phyloP scores from a whole-genome alignment of 164 flowering plant genomes.

The Hamamelis virginiana region DNA sequence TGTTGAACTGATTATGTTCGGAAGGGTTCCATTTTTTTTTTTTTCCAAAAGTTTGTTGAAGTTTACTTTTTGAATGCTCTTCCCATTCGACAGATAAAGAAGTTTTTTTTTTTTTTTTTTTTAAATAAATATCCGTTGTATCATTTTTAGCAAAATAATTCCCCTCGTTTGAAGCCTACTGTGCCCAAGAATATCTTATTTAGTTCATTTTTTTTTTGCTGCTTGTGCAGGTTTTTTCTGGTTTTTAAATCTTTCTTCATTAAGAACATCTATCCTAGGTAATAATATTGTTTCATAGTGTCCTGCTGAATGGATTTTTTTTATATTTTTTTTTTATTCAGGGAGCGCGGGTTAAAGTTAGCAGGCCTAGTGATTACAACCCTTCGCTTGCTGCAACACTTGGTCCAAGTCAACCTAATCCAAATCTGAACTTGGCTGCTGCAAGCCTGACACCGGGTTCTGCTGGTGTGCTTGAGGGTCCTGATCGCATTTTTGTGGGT shows the following conservation, averaged over 20 bases:
- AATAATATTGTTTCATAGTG: neutral
- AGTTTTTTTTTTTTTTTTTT: too few species aligned
- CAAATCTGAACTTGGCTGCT: slow-evolving; percentile 84
- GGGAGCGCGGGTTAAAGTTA: slow-evolving; percentile 98
- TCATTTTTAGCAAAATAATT: too few species aligned
- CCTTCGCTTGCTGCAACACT: slow-evolving; percentile 97
- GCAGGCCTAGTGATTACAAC: slow-evolving; percentile 98
- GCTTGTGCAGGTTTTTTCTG: too few species aligned
- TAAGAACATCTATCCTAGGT: neutral
- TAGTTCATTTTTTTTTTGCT: too few species aligned
- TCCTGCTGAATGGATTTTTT: too few species aligned
- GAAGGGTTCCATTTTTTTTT: neutral
- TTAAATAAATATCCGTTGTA: too few species aligned
- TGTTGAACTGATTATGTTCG: neutral
- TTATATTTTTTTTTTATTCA: slow-evolving; percentile 30
- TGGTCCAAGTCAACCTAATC: slow-evolving; percentile 97
- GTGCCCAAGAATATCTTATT: too few species aligned
- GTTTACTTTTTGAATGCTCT: too few species aligned
- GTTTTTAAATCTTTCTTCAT: too few species aligned
- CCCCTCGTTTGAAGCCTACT: too few species aligned
- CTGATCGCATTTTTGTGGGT: slow-evolving; percentile 97
- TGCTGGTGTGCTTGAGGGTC: slow-evolving; percentile 98
- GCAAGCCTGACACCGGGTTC: slow-evolving; percentile 94
- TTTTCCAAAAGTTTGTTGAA: neutral
- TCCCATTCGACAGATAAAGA: too few species aligned